Percentiles rank a stretch among this genome's conserved stretches.
These are phyloP conservation scores for Fusarium devonianum DNA, from an alignment of 2,329 filamentous ascomycete species.

Conservation along the genomic window DNA sequence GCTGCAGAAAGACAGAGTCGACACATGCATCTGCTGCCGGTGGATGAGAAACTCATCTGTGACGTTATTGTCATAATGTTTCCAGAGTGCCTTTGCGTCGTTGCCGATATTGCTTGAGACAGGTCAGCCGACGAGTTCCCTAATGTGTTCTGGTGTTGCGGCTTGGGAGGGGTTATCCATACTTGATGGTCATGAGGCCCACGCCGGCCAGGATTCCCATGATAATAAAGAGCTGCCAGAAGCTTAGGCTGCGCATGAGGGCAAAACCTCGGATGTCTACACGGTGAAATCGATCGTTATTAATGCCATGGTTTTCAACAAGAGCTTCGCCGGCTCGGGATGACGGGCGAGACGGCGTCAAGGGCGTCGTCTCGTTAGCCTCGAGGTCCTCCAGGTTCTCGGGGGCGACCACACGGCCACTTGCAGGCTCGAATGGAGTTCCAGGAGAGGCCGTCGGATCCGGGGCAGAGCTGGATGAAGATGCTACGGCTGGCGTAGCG, in stretches of 20 bases:
- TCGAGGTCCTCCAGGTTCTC: slow-evolving; percentile 49
- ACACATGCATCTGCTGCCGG: slow-evolving; percentile 90
- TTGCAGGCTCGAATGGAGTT: slow-evolving; percentile 40
- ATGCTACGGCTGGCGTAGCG: slow-evolving; percentile 25
- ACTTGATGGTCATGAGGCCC: slow-evolving; percentile 99
- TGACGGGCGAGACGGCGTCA: slow-evolving; percentile 73
- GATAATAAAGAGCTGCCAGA: slow-evolving; percentile 89
- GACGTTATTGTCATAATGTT: slow-evolving; percentile 77
- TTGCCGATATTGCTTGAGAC: slow-evolving; percentile 86
- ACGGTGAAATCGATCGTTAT: slow-evolving; percentile 77
- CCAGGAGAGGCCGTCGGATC: slow-evolving; percentile 35
- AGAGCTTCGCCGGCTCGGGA: slow-evolving; percentile 59
- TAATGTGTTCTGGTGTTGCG: background rate
- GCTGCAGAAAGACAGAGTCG: slow-evolving; percentile 87
- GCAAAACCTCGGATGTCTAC: slow-evolving; percentile 89
- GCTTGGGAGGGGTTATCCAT: slow-evolving; percentile 49
- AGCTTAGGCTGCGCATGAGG: slow-evolving; percentile 75
- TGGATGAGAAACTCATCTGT: slow-evolving; percentile 77
- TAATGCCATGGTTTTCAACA: slow-evolving; percentile 67
- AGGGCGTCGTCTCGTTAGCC: slow-evolving; percentile 78
- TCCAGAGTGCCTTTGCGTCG: slow-evolving; percentile 87
- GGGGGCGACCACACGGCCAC: slow-evolving; percentile 38
- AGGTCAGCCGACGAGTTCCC: slow-evolving; percentile 16
- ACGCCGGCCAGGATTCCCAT: slow-evolving; percentile 93
- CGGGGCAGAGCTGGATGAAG: slow-evolving; percentile 27